phyloP scores from a whole-genome alignment of 2,329 filamentous ascomycete genomes.

The Talaromyces sp. region DNA sequence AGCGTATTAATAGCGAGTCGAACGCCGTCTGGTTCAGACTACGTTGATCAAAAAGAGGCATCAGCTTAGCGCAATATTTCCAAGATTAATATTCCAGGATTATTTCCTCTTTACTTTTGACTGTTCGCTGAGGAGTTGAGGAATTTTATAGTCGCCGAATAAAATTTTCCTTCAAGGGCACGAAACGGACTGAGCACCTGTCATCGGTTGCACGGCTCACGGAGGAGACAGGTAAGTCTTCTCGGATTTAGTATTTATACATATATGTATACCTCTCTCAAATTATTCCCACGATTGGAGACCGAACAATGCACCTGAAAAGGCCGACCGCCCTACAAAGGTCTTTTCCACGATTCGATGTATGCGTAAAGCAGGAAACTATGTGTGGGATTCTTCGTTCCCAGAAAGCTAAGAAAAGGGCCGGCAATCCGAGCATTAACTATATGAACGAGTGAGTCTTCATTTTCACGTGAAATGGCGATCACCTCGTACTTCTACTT shows the following conservation, averaged over 20 bases:
- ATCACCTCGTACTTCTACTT: neutral
- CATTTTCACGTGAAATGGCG: neutral
- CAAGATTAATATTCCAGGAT: too few relatives aligned
- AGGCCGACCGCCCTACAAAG: neutral
- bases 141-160: neutral
- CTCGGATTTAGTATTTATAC: too few relatives aligned
- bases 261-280: too few relatives aligned
- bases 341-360: too few relatives aligned
- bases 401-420: too few relatives aligned
- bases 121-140: neutral
- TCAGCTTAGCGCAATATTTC: neutral
- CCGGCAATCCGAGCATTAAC: too few relatives aligned
- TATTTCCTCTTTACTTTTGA: neutral
- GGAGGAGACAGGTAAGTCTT: neutral
- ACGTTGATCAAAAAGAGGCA: neutral
- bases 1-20: too few relatives aligned
- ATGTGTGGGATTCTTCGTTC: too few relatives aligned
- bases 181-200: neutral
- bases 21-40: neutral
- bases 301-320: neutral
- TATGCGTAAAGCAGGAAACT: too few relatives aligned
- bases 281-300: too few relatives aligned
- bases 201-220: neutral
- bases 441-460: neutral
- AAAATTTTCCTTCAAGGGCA: neutral